These are phyloP conservation scores for Kwoniella mangroviensis DNA, from an alignment of 768 basidiomycete genomes.

Conservation along the genomic window DNA sequence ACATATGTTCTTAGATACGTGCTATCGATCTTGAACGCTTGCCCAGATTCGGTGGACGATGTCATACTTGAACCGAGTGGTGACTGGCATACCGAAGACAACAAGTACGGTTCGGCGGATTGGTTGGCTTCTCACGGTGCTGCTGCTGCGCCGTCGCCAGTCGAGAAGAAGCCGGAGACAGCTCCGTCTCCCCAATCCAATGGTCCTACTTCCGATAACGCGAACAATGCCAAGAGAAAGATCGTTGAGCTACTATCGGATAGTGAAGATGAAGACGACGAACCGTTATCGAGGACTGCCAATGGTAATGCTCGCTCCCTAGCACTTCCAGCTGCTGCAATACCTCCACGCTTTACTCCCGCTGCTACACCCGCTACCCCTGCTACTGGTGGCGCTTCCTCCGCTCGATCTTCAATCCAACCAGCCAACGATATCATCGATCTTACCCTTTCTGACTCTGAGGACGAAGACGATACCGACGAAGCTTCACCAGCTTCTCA, in stretches of 20 bases:
- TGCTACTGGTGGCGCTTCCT: constrained; percentile 14
- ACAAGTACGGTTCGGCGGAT: constrained; percentile 73
- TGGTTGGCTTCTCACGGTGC: constrained; percentile 63
- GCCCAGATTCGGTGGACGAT: constrained; percentile 81
- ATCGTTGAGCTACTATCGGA: constrained; percentile 44
- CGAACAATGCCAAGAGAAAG: constrained; percentile 34
- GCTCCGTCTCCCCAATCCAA: constrained; percentile 16
- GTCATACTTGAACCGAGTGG: constrained; percentile 93
- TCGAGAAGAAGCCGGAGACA: constrained; percentile 9
- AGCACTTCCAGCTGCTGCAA: constrained; percentile 3
- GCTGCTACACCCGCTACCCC: constrained; percentile 4
- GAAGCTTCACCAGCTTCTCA: constrained; percentile 18
- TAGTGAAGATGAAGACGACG: constrained; percentile 39
- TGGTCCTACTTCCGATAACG: constrained; percentile 19
- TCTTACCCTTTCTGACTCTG: constrained; percentile 38
- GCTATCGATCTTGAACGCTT: constrained; percentile 76
- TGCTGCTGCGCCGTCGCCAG: constrained; percentile 11
- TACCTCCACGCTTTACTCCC: constrained; percentile 2
- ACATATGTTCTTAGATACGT: constrained; percentile 70
- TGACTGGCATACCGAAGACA: constrained; percentile 92
- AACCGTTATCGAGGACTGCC: constrained; percentile 14
- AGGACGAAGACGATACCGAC: constrained; percentile 35
- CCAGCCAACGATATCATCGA: constrained; percentile 38
- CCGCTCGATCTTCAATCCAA: constrained; percentile 20
- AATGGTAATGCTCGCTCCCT: constrained; percentile 17